phyloP scores from a whole-genome alignment of 2,329 filamentous ascomycete genomes.

The Cladosporium sp. region DNA sequence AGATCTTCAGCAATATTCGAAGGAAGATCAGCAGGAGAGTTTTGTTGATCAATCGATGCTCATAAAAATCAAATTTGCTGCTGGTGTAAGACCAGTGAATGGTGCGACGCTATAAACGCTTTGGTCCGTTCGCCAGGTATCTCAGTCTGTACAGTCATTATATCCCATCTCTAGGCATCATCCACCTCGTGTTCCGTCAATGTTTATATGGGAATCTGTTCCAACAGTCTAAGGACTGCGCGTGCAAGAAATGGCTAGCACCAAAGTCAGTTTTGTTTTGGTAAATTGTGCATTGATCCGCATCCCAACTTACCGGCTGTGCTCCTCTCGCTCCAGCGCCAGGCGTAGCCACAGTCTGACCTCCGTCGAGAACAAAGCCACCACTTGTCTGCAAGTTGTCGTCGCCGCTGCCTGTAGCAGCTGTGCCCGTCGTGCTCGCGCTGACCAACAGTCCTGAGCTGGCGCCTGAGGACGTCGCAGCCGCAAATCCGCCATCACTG shows the following conservation, averaged over 20 bases:
- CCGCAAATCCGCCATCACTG: constrained; percentile 17
- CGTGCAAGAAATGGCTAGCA: constrained; percentile 24
- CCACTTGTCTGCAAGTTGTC: constrained; percentile 13
- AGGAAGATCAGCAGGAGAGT: no score
- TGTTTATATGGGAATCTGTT: constrained; percentile 20
- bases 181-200: not conserved
- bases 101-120: no score
- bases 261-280: constrained; percentile 13
- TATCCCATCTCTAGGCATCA: not conserved
- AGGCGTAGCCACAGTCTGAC: constrained; percentile 29
- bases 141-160: constrained; percentile 12
- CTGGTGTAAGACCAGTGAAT: no score
- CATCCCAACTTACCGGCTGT: constrained; percentile 26
- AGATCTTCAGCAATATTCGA: no score
- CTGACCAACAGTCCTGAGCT: constrained; percentile 16
- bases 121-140: not conserved
- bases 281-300: not conserved
- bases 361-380: constrained; percentile 28
- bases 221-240: constrained; percentile 20
- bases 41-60: no score
- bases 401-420: not conserved
- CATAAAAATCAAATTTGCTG: no score
- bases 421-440: constrained; percentile 18
- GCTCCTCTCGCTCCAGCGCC: constrained; percentile 21
- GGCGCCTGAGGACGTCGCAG: constrained; percentile 15